Percentiles rank a stretch among this genome's conserved stretches.
Conservation (phyloP, 176 grass and related monocot species). For the Paspalum vaginatum region DNA sequence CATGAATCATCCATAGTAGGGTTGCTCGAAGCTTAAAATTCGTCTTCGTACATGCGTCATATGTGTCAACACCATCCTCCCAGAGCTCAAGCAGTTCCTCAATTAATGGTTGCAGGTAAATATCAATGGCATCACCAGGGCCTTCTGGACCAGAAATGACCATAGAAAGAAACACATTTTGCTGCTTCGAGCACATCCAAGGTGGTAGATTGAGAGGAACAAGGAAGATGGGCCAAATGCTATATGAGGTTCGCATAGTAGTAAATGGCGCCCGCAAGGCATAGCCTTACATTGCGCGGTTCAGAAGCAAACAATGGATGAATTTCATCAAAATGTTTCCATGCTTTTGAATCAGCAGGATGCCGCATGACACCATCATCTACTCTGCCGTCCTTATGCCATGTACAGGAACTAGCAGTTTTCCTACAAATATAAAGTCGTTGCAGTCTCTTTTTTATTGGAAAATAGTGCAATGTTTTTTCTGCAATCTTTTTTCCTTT, state of each 20-base stretch:
- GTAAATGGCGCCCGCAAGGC: background rate
- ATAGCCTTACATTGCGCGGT: slow-evolving; percentile 2
- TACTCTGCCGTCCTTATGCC: background rate
- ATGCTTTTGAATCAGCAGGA: slow-evolving; percentile 7
- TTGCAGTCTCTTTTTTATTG: background rate
- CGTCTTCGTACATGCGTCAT: background rate
- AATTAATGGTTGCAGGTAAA: slow-evolving; percentile 3
- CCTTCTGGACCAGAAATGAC: background rate
- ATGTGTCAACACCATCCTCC: background rate
- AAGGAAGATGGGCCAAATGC: slow-evolving; percentile 10
- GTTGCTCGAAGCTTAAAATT: background rate
- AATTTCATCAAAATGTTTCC: background rate
- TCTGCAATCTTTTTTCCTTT: background rate
- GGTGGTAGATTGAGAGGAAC: slow-evolving; percentile 1
- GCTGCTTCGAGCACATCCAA: background rate
- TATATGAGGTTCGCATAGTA: background rate
- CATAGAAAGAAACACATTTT: background rate
- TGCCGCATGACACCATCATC: background rate
- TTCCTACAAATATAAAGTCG: slow-evolving; percentile 1
- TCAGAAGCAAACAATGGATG: background rate
- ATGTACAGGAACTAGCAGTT: background rate
- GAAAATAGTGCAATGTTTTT: background rate
- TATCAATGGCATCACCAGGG: background rate
- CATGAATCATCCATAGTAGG: background rate
- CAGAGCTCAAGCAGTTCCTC: background rate